Conservation (phyloP, 2,329 filamentous ascomycete genomes). For the Ophiostoma ulmi region DNA sequence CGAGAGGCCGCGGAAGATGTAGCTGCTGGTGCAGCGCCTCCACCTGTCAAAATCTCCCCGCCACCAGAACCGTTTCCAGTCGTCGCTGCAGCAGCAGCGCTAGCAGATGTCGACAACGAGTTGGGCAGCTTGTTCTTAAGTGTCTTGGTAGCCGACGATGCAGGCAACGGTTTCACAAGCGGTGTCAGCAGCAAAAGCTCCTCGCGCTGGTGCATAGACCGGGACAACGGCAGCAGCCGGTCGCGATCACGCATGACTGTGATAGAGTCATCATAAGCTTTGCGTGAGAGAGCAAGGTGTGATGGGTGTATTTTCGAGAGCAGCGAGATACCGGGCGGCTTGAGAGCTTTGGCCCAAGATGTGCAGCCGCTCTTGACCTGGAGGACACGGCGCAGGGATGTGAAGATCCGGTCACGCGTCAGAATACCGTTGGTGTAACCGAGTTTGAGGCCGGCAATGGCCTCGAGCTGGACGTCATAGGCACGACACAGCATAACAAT, state of each 20-base stretch:
- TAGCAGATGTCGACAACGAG: not conserved
- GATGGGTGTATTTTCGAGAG: conserved; percentile 76
- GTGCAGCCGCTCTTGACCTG: conserved; percentile 79
- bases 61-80: not conserved
- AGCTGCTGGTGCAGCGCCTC: not conserved
- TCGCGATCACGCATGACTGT: conserved; percentile 89
- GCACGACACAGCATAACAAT: conserved; percentile 82
- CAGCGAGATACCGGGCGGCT: conserved; percentile 71
- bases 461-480: conserved; percentile 83
- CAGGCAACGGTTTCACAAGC: conserved; percentile 84
- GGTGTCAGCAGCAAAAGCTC: conserved; percentile 87
- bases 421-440: conserved; percentile 90
- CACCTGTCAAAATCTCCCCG: not conserved
- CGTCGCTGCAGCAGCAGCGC: not conserved
- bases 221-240: conserved; percentile 73
- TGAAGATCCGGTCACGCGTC: conserved; percentile 69
- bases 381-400: conserved; percentile 73
- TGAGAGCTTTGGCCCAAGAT: conserved; percentile 85
- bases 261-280: conserved; percentile 87
- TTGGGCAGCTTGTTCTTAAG: conserved; percentile 41
- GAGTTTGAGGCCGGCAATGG: conserved; percentile 81
- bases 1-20: conserved; percentile 21
- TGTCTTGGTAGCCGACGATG: conserved; percentile 74
- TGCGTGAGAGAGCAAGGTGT: conserved; percentile 74
- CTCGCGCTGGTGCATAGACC: conserved; percentile 75